Conservation (phyloP, 345 rosid species). For the Isatis tinctoria region DNA sequence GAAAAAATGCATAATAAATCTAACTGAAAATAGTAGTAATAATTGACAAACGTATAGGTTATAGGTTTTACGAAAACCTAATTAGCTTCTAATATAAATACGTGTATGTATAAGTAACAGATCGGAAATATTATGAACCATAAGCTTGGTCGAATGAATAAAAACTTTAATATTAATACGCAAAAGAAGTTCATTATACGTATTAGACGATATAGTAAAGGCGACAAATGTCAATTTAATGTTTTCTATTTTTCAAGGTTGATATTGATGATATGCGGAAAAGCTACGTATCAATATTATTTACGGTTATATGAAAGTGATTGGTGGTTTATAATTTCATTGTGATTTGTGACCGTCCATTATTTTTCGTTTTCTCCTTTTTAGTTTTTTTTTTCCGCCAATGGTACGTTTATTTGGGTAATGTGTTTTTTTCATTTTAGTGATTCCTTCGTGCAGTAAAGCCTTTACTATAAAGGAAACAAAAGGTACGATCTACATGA, state of each 20-base stretch:
- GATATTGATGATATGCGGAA: not conserved
- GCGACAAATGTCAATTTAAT: constrained; percentile 12
- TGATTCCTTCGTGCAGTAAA: constrained; percentile 2
- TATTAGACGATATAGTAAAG: not conserved
- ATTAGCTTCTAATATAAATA: not conserved
- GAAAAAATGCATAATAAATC: not conserved
- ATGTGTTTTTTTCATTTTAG: constrained; percentile 9
- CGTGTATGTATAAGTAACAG: not conserved
- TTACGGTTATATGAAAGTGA: constrained; percentile 26
- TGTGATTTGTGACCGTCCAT: constrained; percentile 30
- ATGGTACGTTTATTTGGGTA: not conserved
- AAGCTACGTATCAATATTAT: not conserved
- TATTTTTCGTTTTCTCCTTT: not conserved
- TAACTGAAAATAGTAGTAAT: not conserved
- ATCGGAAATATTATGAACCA: not conserved
- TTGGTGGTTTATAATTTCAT: constrained; percentile 17
- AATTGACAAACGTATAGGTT: not conserved
- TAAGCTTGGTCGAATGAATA: not conserved
- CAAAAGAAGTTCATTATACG: not conserved
- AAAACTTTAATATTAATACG: not conserved
- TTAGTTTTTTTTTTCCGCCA: not conserved
- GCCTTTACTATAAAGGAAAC: not conserved
- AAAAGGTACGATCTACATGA: constrained; percentile 18
- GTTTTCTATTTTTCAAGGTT: not conserved
- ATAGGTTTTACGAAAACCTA: not conserved